These are phyloP conservation scores for Candida koratica DNA, from an alignment of 805 yeast species.

Conservation along the genomic window DNA sequence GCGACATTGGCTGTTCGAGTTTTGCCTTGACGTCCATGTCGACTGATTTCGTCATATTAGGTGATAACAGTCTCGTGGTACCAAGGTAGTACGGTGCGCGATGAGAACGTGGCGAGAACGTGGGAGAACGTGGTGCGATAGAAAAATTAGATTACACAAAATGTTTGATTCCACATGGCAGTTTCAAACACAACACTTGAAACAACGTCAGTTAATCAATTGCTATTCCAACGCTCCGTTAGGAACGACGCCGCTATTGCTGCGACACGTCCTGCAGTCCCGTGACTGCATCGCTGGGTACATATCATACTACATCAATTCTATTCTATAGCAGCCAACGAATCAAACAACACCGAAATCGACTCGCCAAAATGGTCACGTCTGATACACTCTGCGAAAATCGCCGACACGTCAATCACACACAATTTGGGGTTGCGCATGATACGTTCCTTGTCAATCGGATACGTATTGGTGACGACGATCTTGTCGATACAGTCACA, in stretches of 20 bases:
- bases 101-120: neutral
- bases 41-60: neutral
- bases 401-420: conserved; percentile 89
- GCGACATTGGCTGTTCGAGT: conserved; percentile 32
- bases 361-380: conserved; percentile 98
- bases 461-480: conserved; percentile 95
- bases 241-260: conserved; percentile 31
- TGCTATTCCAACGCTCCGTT: conserved; percentile 58
- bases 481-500: conserved; percentile 84
- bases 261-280: conserved; percentile 48
- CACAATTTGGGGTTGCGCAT: conserved; percentile 64
- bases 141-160: neutral
- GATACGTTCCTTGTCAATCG: conserved; percentile 63
- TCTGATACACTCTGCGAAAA: conserved; percentile 96
- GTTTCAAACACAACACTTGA: neutral
- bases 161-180: neutral
- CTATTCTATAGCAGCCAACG: conserved; percentile 57
- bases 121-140: neutral
- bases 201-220: conserved; percentile 4
- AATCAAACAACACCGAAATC: conserved; percentile 87
- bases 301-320: conserved; percentile 1
- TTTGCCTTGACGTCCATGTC: conserved; percentile 13
- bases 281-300: conserved; percentile 50
- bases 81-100: neutral
- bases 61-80: too few relatives aligned